A percentile compares a stretch with the other conserved stretches of the same genome.
Evolutionary conservation across 1,284 basidiomycete genomes (phyloP).

Genomic region (Cutaneotrichosporon mucoides): DNA sequence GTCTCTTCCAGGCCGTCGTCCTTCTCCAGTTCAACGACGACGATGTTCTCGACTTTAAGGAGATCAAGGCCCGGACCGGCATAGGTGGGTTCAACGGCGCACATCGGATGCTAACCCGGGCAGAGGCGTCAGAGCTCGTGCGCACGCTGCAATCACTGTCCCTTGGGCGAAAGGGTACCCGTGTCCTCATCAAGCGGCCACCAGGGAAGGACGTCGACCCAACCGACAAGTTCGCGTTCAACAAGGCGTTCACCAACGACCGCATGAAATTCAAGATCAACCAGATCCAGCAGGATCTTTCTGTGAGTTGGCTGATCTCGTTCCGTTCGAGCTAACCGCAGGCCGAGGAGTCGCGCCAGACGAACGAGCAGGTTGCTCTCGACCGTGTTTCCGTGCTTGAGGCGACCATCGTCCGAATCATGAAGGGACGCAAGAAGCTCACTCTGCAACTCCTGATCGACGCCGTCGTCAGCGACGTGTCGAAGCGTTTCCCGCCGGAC

Average conservation of each 20-base stretch:
- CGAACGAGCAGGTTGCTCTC: conserved; percentile 75
- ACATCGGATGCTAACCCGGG: not conserved
- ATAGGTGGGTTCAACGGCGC: conserved; percentile 59
- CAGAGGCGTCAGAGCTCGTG: conserved; percentile 70
- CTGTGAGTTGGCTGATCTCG: conserved; percentile 53
- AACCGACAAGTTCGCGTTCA: conserved; percentile 74
- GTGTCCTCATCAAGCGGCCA: conserved; percentile 78
- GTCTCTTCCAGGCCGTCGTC: conserved; percentile 81
- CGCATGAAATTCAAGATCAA: conserved; percentile 84
- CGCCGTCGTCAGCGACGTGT: conserved; percentile 61
- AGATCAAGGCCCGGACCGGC: conserved; percentile 65
- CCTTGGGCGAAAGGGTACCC: conserved; percentile 70
- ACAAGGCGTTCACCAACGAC: conserved; percentile 78
- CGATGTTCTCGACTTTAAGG: conserved; percentile 57
- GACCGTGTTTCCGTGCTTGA: conserved; percentile 84
- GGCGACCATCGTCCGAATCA: conserved; percentile 89
- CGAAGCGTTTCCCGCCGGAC: conserved; percentile 53
- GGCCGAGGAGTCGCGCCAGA: conserved; percentile 81
- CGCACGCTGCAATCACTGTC: conserved; percentile 88
- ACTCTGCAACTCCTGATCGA: conserved; percentile 67
- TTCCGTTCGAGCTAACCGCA: conserved; percentile 35
- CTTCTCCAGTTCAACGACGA: conserved; percentile 84
- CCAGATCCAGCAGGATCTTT: conserved; percentile 89
- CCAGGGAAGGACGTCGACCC: conserved; percentile 73
- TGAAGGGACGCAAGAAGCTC: conserved; percentile 86